Evolutionary conservation across 139 green algal species (phyloP), one percentile per base, ranked within the genome.

Genomic region (Chlamydomonas sphaeroides): DNA sequence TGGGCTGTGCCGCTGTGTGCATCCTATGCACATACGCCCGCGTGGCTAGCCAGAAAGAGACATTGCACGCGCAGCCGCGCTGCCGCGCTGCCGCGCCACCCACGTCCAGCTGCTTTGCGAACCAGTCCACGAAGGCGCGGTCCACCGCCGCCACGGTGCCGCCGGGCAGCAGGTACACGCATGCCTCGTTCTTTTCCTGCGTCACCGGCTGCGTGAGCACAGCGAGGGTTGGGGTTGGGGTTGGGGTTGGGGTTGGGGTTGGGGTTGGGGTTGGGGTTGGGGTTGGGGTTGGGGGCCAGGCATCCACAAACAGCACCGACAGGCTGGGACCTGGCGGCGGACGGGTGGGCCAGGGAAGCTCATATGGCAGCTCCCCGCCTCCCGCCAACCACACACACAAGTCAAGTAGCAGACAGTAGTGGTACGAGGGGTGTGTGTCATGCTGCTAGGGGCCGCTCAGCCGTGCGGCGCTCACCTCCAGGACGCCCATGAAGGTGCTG

Each of bases 121-220:
- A 81, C 74, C 74, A 81, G 74, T 81, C 74, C 41, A 70, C 59
- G 17, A 81, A 81, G 49, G 61, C 39, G 41, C 56, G 59, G 39
- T 81, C 74, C 62, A 81, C 74, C 21, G 74, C 74, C 59, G 61
- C 74, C 74, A 81, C 74, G 25, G 74, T 81, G 41, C 74, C 74
- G 11, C 61, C 59, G 6, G 59, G 74, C 39, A 81, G 74, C 61
- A 81, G 41, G 59, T 81, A 81, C 61, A 81, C 61, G 39, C 63
- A 53, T n/a, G 74, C 74, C 61, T 81, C 49, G n/a, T 81, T 71
- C 20, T 32, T n/a, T 20, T 81, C 74, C 20, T 36, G 42, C 25
- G 74, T 4, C 39, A 81, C 48, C 20, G 74, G 74, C 74, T 81
- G 59, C 17, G n/a, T 14, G n/a, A 11, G 41, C 1, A 28, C 21